phyloP scores from a whole-genome alignment of 768 basidiomycete species.

The Boletus eberwhitei region DNA sequence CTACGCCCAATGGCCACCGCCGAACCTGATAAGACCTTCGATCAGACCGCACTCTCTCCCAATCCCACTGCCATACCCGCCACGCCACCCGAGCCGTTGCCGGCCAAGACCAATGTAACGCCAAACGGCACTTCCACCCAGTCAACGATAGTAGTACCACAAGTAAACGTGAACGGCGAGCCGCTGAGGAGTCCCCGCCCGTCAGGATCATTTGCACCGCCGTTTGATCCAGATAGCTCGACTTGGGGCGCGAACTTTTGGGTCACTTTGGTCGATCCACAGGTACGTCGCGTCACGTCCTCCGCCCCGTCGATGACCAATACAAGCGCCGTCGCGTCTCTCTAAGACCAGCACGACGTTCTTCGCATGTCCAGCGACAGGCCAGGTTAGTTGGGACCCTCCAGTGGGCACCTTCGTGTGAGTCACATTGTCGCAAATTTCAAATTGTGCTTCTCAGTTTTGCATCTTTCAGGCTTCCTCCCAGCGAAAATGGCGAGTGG shows the following conservation, averaged over 20 bases:
- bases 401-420: conserved; percentile 88
- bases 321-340: conserved; percentile 3
- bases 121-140: conserved; percentile 12
- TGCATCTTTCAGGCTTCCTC: conserved; percentile 59
- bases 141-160: conserved; percentile 26
- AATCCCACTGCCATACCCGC: background rate
- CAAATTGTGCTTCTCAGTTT: conserved; percentile 15
- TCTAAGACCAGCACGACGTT: conserved; percentile 62
- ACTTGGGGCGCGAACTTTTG: conserved; percentile 91
- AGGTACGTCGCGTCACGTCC: conserved; percentile 47
- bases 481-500: conserved; percentile 86
- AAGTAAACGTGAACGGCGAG: conserved; percentile 36
- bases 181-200: conserved; percentile 32
- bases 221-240: conserved; percentile 37
- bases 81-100: conserved; percentile 3
- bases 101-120: conserved; percentile 7
- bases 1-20: conserved; percentile 21
- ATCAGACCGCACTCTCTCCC: conserved; percentile 18
- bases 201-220: conserved; percentile 19
- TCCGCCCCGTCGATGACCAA: conserved; percentile 7
- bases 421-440: conserved; percentile 29
- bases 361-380: conserved; percentile 91
- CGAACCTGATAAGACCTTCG: conserved; percentile 25
- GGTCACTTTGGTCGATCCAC: conserved; percentile 90
- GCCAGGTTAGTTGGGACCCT: conserved; percentile 91